Base-by-base conservation (phyloP, 208 protist genomes). In the Wallacemonas collosoma region DNA sequence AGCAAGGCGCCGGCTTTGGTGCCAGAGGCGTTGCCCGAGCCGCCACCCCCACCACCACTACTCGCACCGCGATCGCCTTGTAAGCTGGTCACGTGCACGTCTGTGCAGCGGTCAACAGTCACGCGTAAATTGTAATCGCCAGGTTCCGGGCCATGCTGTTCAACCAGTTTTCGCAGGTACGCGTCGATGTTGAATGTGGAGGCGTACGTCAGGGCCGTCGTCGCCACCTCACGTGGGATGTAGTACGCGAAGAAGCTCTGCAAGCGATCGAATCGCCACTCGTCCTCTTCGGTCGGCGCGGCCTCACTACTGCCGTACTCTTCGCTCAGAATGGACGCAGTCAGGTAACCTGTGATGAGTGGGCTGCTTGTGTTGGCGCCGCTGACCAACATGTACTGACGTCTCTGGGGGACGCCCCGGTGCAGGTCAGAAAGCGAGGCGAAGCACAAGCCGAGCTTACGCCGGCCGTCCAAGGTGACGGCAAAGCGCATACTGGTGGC, bases 141-240 rank as follows among this genome's bases (percentile, higher is more conserved):
- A 2, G 91, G 87, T 74, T 94, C 89, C n/a, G 89, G 89, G 36
- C 91, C 91, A 79, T 94, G 83, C 67, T 76, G 83, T 26, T 87
- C 71, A 12, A 81, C 79, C 67, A 94, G 78, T 40, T 76, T 78
- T 54, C 76, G 68, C 45, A 96, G 61, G 77, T 91, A 84, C 14
- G 79, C 81, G 14, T 88, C 82, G 36, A 92, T 71, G 74, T 94
- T 90, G 53, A 90, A 68, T 62, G 73, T 91, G 26, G 71, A 85
- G 12, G 82, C 79, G 76, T 86, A 94, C 55, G 79, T 80, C 40
- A 94, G 75, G 48, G 91, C 82, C 44, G 85, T 83, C 67, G 71
- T 81, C 39, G 79, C 80, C 40, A 96, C 71, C 68, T 92, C 80
- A 1, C 63, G 63, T 2, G 75, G 87, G 11, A 87, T 45, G 75